Conservation (phyloP, 1,284 basidiomycete genomes). For the Trametes sp. region DNA sequence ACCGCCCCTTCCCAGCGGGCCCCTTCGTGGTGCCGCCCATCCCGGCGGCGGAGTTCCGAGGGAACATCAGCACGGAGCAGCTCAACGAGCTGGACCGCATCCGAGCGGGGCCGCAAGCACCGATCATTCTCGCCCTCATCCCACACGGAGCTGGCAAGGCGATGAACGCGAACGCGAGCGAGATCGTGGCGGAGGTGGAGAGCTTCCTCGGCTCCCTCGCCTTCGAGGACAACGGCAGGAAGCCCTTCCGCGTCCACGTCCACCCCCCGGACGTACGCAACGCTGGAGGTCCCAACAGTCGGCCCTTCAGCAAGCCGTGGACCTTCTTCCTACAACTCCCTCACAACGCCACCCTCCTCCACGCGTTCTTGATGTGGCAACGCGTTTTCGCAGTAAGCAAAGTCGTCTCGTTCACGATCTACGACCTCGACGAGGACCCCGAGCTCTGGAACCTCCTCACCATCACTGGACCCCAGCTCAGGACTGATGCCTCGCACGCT, state of each 20-base stretch:
- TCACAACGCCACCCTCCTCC: neutral
- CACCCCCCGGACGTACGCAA: constrained; percentile 1
- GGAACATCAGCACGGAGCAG: neutral
- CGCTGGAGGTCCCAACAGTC: neutral
- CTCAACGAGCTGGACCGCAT: neutral
- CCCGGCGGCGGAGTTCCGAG: neutral
- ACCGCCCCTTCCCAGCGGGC: constrained; percentile 11
- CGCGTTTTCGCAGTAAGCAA: constrained; percentile 9
- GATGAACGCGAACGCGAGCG: neutral
- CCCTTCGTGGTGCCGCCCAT: constrained; percentile 3
- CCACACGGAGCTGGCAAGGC: constrained; percentile 9
- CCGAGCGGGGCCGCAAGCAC: neutral
- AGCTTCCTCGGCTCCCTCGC: neutral
- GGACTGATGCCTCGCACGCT: neutral
- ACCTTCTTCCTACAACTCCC: constrained; percentile 2
- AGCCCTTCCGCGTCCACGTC: neutral
- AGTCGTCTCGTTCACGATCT: constrained; percentile 7
- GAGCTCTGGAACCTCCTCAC: neutral
- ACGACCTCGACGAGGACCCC: neutral
- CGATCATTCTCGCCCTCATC: neutral
- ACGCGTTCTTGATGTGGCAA: constrained; percentile 5
- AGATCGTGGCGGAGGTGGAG: neutral
- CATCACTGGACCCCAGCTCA: neutral
- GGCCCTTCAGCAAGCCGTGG: constrained; percentile 1
- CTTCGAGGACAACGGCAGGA: neutral